These are phyloP conservation scores for Candida dajiaensis DNA, from an alignment of 805 yeast genomes.

Conservation along the genomic window DNA sequence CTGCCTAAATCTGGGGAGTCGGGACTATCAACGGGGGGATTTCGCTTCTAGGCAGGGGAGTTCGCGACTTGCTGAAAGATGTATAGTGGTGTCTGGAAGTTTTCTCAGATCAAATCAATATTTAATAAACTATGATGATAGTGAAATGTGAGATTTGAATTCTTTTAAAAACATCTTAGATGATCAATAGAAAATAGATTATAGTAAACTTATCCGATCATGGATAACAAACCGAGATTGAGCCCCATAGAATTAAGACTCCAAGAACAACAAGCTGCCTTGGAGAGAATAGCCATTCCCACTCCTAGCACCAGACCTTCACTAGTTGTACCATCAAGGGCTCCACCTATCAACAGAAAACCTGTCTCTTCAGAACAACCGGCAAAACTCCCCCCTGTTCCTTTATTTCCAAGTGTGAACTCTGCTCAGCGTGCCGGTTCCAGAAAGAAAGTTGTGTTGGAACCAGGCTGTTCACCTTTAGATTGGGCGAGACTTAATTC, in stretches of 20 bases:
- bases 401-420: slow-evolving; percentile 11
- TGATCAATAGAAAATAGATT: no score
- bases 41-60: no score
- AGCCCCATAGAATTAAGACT: neutral
- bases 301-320: neutral
- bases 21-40: no score
- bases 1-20: no score
- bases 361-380: neutral
- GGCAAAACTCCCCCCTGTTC: neutral
- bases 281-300: neutral
- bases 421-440: slow-evolving; percentile 18
- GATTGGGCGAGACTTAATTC: slow-evolving; percentile 73
- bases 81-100: no score
- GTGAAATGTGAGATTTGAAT: no score
- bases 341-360: neutral
- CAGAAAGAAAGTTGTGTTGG: slow-evolving; percentile 53
- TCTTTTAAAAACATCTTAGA: no score
- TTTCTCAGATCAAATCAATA: no score
- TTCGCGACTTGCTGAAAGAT: no score
- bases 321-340: neutral
- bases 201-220: neutral
- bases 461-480: slow-evolving; percentile 79
- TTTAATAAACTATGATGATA: no score
- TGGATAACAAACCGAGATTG: neutral
- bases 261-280: neutral